Evolutionary conservation across 2,329 filamentous ascomycete genomes (phyloP).

Genomic region (Fusarium anthophilum): DNA sequence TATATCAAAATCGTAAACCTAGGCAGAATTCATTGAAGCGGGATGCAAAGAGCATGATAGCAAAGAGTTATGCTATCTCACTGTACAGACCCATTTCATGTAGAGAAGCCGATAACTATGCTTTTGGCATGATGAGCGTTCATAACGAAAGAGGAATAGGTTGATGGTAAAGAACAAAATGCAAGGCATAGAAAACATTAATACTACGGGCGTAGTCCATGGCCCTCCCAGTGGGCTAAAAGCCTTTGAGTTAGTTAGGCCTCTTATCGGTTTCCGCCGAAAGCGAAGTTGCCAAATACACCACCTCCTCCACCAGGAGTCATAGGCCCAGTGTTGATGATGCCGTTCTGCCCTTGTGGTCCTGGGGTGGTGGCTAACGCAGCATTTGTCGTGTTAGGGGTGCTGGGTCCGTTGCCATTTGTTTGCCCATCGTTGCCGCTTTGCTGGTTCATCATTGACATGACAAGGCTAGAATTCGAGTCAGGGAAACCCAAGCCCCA

Average conservation of each 20-base stretch:
- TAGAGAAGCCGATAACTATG: not conserved
- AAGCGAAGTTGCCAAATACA: conserved; percentile 78
- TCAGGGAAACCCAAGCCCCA: conserved; percentile 88
- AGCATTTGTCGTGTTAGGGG: conserved; percentile 73
- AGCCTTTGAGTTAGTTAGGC: not conserved
- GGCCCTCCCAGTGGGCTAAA: not conserved
- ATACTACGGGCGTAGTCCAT: conserved; percentile 26
- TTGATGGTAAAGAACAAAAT: conserved; percentile 8
- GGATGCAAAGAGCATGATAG: not conserved
- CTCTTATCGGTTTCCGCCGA: conserved; percentile 53
- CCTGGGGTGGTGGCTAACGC: conserved; percentile 60
- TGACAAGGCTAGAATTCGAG: conserved; percentile 61
- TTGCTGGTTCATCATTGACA: conserved; percentile 49
- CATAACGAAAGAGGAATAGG: not conserved
- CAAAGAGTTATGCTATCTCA: not conserved
- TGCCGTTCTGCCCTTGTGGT: conserved; percentile 61
- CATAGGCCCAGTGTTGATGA: conserved; percentile 72
- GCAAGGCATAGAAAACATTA: conserved; percentile 18
- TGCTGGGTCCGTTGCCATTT: conserved; percentile 62
- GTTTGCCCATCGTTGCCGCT: conserved; percentile 44
- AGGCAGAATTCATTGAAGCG: conserved; percentile 4
- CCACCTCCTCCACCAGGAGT: conserved; percentile 81
- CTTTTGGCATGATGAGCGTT: conserved; percentile 7
- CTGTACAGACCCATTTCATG: not conserved
- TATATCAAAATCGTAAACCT: conserved; percentile 19